These are phyloP conservation scores for Salix koriyanagi DNA, from an alignment of 345 rosid genomes.

Conservation along the genomic window DNA sequence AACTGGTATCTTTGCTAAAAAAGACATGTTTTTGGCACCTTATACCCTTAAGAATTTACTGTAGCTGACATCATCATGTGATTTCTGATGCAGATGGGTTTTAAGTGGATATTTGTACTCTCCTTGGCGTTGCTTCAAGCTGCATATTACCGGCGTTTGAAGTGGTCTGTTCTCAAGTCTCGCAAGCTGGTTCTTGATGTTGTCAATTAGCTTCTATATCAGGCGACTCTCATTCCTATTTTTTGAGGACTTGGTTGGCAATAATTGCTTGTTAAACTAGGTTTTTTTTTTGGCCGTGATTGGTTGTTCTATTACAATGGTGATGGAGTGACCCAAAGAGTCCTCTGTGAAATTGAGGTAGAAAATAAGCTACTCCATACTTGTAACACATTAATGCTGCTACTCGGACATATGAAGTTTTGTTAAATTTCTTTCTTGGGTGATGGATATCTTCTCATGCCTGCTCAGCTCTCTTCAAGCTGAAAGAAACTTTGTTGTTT, in stretches of 20 bases:
- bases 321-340: constrained; percentile 26
- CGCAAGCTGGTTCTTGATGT: constrained; percentile 87
- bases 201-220: constrained; percentile 53
- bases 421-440: constrained; percentile 15
- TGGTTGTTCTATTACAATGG: constrained; percentile 22
- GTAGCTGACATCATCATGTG: not conserved
- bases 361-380: constrained; percentile 37
- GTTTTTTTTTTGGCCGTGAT: constrained; percentile 17
- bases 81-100: constrained; percentile 78
- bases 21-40: not conserved
- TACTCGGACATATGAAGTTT: constrained; percentile 2
- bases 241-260: constrained; percentile 19
- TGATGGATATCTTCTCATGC: not conserved
- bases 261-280: constrained; percentile 30
- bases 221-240: not conserved
- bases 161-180: constrained; percentile 87
- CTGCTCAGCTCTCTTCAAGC: not conserved
- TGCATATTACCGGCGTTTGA: constrained; percentile 83
- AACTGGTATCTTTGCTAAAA: constrained; percentile 49
- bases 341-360: constrained; percentile 23
- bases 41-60: not conserved
- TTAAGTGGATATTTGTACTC: constrained; percentile 93
- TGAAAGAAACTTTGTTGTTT: not conserved
- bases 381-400: constrained; percentile 1
- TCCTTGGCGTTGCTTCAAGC: constrained; percentile 94